Base-by-base conservation (phyloP, 441 rosid genomes). In the Eugenia klotzschiana region DNA sequence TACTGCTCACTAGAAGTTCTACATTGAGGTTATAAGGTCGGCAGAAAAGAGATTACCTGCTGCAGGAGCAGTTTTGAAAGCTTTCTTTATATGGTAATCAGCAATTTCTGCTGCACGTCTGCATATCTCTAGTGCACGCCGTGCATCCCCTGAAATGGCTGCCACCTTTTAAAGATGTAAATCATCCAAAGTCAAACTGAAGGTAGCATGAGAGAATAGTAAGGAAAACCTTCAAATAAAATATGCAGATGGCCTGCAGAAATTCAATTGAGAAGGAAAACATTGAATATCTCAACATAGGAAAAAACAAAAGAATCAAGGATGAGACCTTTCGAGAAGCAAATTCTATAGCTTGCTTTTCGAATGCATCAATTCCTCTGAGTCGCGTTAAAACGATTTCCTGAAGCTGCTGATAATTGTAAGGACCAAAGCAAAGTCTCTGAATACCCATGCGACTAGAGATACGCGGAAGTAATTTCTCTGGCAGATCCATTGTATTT, bases 401-500 rank as follows among this genome's bases (percentile, higher is more conserved):
- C 88, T 95, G 98, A 85, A 97, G 98, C 86, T 97, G 99, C 83
- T 90, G 95, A 87, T 91, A 91, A 51, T 94, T 95, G 84, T 97
- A 97, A 81, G 99, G 99, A 83, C 98, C 97, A 84, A 97, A 97
- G 89, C 98, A 95, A 43, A 95, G 94, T 90, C 99, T 95, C 84
- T 95, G 98, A 81, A 97, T 93, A 87, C 98, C 99, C 98, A 94
- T 90, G 79, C 98, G 91, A 88, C 99, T 97, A 82, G 99, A 97
- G 82, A 97, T 95, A 52, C 98, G 98, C 83, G 99, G 99, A 85
- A 97, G 98, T 86, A 97, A 84, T 91, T 94, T 97, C 91, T 97
- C 99, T 60, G 98, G 99, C 83, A 97, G 98, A 89, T 97, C 98
- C 99, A 97, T 97, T 26, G 99, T 97, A 87, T 97, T 97, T 84